Evolutionary conservation across 805 yeast species (phyloP).

Genomic region (Komagataella pastoris): DNA sequence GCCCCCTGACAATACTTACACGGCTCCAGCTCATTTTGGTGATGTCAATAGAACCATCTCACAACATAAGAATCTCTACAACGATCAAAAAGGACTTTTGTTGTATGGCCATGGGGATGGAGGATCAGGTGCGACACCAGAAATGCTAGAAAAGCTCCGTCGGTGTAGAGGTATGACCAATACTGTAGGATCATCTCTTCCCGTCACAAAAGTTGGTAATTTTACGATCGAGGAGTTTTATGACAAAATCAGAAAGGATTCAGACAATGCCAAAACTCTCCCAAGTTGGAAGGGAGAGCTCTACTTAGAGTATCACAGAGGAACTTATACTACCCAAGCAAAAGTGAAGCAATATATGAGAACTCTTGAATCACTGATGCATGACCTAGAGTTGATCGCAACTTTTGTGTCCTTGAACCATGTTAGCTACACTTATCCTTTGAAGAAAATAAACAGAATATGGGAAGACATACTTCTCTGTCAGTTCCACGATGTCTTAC

Average conservation of each 20-base stretch:
- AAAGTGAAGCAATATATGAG: slow-evolving; percentile 74
- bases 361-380: slow-evolving; percentile 57
- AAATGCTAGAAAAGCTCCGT: slow-evolving; percentile 85
- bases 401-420: slow-evolving; percentile 51
- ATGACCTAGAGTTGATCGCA: slow-evolving; percentile 78
- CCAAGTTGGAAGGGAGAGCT: slow-evolving; percentile 92
- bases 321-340: slow-evolving; percentile 94
- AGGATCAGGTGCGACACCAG: slow-evolving; percentile 95
- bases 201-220: slow-evolving; percentile 66
- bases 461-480: slow-evolving; percentile 89
- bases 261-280: slow-evolving; percentile 52
- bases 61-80: slow-evolving; percentile 76
- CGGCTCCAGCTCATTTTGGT: slow-evolving; percentile 87
- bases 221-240: slow-evolving; percentile 68
- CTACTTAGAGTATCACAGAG: slow-evolving; percentile 91
- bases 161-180: slow-evolving; percentile 83
- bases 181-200: slow-evolving; percentile 60
- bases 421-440: slow-evolving; percentile 57
- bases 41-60: slow-evolving; percentile 72
- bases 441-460: slow-evolving; percentile 44
- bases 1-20: slow-evolving; percentile 97
- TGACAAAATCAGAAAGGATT: slow-evolving; percentile 43
- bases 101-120: slow-evolving; percentile 95
- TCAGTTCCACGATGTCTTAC: slow-evolving; percentile 96
- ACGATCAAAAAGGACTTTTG: slow-evolving; percentile 69